Evolutionary conservation across 352 stramenopile species (phyloP), one percentile per base, ranked within the genome.

Genomic region (Globisporangium mamillatum): DNA sequence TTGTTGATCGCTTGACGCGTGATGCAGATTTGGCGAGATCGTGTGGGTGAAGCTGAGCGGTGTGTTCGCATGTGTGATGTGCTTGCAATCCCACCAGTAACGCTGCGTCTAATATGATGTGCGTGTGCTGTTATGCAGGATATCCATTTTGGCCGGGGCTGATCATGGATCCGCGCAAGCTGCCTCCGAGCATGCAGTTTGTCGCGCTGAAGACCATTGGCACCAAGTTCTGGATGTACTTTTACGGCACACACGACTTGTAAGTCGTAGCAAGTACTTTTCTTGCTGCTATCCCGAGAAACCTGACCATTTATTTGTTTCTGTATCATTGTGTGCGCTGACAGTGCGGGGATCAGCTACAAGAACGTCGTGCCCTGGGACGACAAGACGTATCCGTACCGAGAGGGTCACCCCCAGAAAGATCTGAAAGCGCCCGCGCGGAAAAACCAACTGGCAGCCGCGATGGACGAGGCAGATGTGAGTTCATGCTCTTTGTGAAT

Each of bases 241-340:
- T 68, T 56, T 68, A 68, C 25, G 63, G 63, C 54, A 68, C 52
- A 4, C 63, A 68, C 36, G 56, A 68, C 53, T 68, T 68, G 63
- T 68, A 63, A 25, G n/a, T 62, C n/a, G 16, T 8, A 20, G 18
- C 3, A 62, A 9, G 4, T 53, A 10, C 10, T 32, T 53, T 36
- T 9, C 5, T 38, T 24, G 6, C 1, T 29, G n/a, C n/a, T 54
- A 32, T 32, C 29, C n/a, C n/a, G 27, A 44, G 57, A n/a, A 7
- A 32, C 3, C 38, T 50, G 22, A 68, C 18, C 18, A 20, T 18
- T 61, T 55, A 8, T 22, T n/a, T 36, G 22, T 52, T 18, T 54
- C 0, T 67, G 52, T 46, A 25, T n/a, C 7, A 20, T 3, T 61
- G 9, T 46, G 36, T 52, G 44, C 44, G 44, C 44, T 22, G 6